Base-by-base conservation (phyloP, 2,329 filamentous ascomycete genomes). In the Verticillium tricorpus region DNA sequence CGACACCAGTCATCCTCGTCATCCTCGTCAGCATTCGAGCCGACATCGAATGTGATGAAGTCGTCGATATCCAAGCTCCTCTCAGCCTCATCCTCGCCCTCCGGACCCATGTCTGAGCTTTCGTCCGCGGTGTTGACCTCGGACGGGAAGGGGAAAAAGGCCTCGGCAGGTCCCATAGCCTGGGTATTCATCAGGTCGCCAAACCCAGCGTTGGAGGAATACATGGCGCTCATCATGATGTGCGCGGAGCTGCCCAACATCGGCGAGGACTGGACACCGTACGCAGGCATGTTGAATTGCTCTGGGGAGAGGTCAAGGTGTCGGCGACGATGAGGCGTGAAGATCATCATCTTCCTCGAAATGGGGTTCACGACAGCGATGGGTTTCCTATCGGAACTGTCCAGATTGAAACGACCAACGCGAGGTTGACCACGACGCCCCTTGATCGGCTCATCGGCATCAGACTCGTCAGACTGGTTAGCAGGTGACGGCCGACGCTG, bases 201-300 rank as follows among this genome's bases (percentile, higher is more conserved):
- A 67, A 84, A 83, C 17, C 34, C 58, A 0, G 82, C 80, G 64
- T 82, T 81, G 61, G 78, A 79, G 1, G 82, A 83, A 60, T 87
- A 82, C 76, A 92, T 87, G 67, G 88, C 89, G 57, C 88, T 89
- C 77, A 93, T 87, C 90, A 93, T 93, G 66, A 93, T 82, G 63
- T 92, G 90, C 61, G 88, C 87, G 19, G 87, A 85, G 63, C 89
- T 88, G 71, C 82, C 86, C 64, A 89, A 76, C 69, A 90, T 85
- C 17, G 88, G 86, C 0, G 80, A 80, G 4, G 78, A 71, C 60
- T 80, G 73, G 17, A 69, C 34, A 40, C 77, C 69, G 60, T 77
- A 70, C 57, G 74, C 69, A n/a, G 77, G 69, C 60, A 83, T 71
- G 61, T 84, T 79, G 69, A 85, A 84, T 58, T 82, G 79, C 70